Conservation (phyloP, 768 basidiomycete genomes). For the Calvatia gigantea region DNA sequence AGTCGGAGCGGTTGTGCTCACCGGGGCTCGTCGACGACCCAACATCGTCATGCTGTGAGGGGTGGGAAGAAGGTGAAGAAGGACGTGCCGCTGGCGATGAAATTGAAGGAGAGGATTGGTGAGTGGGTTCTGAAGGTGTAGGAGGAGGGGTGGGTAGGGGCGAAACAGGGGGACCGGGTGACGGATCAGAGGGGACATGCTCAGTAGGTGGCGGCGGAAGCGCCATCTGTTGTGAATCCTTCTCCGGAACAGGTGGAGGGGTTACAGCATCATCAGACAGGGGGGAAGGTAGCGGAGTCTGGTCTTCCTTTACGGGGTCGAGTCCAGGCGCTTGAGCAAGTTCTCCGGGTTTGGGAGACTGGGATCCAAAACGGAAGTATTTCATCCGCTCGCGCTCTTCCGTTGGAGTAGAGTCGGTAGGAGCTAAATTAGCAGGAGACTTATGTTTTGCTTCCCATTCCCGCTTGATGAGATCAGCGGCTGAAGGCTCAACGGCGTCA, state of each 20-base stretch:
- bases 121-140: conserved; percentile 1
- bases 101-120: not conserved
- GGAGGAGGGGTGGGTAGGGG: conserved; percentile 11
- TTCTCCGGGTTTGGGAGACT: conserved; percentile 4
- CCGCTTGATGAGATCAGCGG: conserved; percentile 50
- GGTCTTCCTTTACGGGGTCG: not conserved
- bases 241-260: conserved; percentile 3
- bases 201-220: conserved; percentile 5
- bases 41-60: not conserved
- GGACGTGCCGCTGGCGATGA: not conserved
- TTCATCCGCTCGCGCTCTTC: conserved; percentile 26
- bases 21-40: not conserved
- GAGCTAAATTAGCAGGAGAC: not conserved
- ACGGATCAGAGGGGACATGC: not conserved
- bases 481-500: conserved; percentile 27
- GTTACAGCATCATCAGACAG: not conserved
- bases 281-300: conserved; percentile 10
- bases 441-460: conserved; percentile 48
- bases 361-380: conserved; percentile 32
- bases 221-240: not conserved
- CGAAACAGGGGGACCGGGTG: conserved; percentile 13
- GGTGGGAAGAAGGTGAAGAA: not conserved
- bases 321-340: not conserved
- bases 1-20: not conserved
- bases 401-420: conserved; percentile 15